Conservation (phyloP, 1,139 yeast genomes). For the Geotrichum aggregatum region DNA sequence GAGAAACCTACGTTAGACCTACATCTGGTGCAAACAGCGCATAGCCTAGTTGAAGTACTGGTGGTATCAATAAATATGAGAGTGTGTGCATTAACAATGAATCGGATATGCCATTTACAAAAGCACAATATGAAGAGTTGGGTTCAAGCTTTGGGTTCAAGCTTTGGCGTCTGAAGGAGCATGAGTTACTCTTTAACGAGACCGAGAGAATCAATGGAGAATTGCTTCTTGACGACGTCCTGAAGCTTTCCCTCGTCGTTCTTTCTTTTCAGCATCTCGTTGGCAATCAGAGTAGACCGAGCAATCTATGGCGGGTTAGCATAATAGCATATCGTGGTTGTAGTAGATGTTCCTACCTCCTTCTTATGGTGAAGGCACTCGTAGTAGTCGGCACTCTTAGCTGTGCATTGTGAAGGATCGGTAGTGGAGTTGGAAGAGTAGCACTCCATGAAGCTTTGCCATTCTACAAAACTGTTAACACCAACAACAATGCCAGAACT, state of each 20-base stretch:
- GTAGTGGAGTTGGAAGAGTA: slow-evolving; percentile 42
- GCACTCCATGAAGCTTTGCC: slow-evolving; percentile 48
- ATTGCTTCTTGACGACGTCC: slow-evolving; percentile 25
- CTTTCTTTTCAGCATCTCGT: slow-evolving; percentile 30
- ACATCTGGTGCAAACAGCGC: background rate
- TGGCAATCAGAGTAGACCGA: no score
- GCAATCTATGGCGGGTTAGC: background rate
- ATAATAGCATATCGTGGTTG: slow-evolving; percentile 9
- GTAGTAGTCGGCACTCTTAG: slow-evolving; percentile 45
- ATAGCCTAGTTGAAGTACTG: background rate
- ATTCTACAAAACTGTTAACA: slow-evolving; percentile 32
- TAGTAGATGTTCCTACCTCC: slow-evolving; percentile 34
- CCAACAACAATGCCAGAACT: background rate
- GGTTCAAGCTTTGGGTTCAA: background rate
- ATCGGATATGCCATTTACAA: slow-evolving; percentile 6
- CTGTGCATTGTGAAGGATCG: slow-evolving; percentile 40
- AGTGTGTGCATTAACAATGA: background rate
- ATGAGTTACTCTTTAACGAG: slow-evolving; percentile 27
- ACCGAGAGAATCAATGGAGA: slow-evolving; percentile 33
- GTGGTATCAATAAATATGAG: slow-evolving; percentile 4
- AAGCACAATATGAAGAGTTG: background rate
- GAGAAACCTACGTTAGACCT: background rate
- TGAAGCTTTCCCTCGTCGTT: slow-evolving; percentile 25
- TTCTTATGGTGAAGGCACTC: slow-evolving; percentile 50
- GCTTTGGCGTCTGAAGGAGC: no score